phyloP scores from a whole-genome alignment of 805 yeast species.

The Saccharomycopsis olivae region DNA sequence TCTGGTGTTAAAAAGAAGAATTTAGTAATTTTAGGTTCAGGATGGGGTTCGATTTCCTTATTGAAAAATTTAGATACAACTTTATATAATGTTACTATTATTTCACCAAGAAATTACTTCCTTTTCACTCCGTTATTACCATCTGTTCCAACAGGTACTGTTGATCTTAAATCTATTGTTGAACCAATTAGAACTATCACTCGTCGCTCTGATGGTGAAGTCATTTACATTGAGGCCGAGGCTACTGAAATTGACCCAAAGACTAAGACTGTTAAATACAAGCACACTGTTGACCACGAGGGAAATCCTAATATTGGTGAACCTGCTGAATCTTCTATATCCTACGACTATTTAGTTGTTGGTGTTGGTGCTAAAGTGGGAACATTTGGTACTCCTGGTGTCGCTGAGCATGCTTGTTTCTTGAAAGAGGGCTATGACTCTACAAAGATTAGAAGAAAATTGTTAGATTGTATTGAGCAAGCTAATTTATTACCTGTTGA shows the following conservation, averaged over 20 bases:
- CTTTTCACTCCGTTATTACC: constrained; percentile 94
- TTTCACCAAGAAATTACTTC: constrained; percentile 92
- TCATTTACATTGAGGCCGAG: constrained; percentile 79
- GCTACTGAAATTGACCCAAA: constrained; percentile 75
- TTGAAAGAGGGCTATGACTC: constrained; percentile 88
- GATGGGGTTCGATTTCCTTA: constrained; percentile 90
- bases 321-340: constrained; percentile 30
- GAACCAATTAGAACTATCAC: constrained; percentile 88
- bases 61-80: constrained; percentile 79
- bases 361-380: constrained; percentile 95
- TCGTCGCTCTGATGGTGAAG: constrained; percentile 69
- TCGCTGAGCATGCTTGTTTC: constrained; percentile 76
- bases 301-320: constrained; percentile 21
- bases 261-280: constrained; percentile 51
- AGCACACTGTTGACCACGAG: constrained; percentile 34
- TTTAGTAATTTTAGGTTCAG: constrained; percentile 70
- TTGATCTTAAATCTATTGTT: constrained; percentile 81
- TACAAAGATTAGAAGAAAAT: constrained; percentile 65
- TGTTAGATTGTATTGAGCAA: constrained; percentile 83
- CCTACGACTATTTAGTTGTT: constrained; percentile 75
- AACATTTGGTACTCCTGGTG: constrained; percentile 93
- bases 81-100: constrained; percentile 77
- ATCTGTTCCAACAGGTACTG: constrained; percentile 89
- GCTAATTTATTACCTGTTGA: constrained; percentile 67
- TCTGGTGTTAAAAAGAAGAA: constrained; percentile 35